Conservation (phyloP, 225 moss, liverwort and hornwort genomes). For the Rhytidiadelphus loreus region DNA sequence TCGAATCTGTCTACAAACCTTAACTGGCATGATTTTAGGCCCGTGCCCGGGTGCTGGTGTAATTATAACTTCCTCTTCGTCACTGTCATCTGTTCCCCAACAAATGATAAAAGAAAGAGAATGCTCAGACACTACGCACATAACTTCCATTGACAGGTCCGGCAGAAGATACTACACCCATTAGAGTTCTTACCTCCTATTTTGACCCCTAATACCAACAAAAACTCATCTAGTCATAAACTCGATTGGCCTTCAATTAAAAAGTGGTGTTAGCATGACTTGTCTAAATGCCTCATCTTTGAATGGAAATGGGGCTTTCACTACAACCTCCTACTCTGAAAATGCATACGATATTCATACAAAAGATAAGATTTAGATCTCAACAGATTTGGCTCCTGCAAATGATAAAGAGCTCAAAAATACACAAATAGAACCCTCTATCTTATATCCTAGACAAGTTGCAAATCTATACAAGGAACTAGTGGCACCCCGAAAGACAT, state of each 20-base stretch:
- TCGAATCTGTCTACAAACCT: conserved; percentile 9
- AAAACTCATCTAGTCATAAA: background rate
- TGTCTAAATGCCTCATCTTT: background rate
- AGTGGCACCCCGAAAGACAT: background rate
- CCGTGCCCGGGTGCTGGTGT: conserved; percentile 6
- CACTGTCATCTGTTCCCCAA: conserved; percentile 22
- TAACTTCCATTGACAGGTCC: background rate
- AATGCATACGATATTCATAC: background rate
- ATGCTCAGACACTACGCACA: background rate
- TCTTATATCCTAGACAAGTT: background rate
- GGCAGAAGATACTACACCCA: background rate
- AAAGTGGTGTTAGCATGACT: background rate
- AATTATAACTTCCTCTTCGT: conserved; percentile 9
- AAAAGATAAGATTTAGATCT: background rate
- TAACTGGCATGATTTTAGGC: background rate
- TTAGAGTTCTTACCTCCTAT: background rate
- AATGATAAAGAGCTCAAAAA: background rate
- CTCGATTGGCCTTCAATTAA: background rate
- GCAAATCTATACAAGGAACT: background rate
- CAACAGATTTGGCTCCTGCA: background rate
- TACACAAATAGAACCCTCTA: background rate
- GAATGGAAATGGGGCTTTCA: background rate
- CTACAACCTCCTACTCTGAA: background rate
- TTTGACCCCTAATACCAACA: background rate
- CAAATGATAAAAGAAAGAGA: background rate